These are phyloP conservation scores for Dicorynia guianensis DNA, from an alignment of 306 rosid species.

Conservation along the genomic window DNA sequence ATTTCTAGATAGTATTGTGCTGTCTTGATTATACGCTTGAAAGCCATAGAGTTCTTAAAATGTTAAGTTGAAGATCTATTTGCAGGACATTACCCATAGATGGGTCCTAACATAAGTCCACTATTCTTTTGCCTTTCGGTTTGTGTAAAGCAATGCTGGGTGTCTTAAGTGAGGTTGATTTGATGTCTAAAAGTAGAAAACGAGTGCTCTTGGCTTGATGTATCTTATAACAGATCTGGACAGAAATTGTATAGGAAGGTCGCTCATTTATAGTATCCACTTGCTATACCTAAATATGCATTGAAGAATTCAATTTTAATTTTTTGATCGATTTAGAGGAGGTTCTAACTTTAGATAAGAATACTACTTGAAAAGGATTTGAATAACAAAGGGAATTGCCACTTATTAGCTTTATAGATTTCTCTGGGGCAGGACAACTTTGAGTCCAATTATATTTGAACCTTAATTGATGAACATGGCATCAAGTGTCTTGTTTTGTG, in stretches of 20 bases:
- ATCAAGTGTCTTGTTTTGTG: not conserved
- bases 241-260: conserved; percentile 10
- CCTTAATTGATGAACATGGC: conserved; percentile 2
- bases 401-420: conserved; percentile 6
- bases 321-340: not conserved
- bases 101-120: conserved; percentile 13
- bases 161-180: conserved; percentile 20
- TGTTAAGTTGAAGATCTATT: conserved; percentile 9
- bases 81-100: conserved; percentile 19
- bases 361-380: conserved; percentile 24
- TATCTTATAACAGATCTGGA: conserved; percentile 44
- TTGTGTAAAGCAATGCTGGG: conserved; percentile 22
- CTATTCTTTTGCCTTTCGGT: conserved; percentile 9
- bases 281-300: not conserved
- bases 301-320: not conserved
- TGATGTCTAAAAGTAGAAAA: conserved; percentile 16
- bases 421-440: not conserved
- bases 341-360: not conserved
- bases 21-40: conserved; percentile 39
- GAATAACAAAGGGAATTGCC: not conserved
- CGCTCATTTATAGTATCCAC: not conserved
- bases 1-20: conserved; percentile 26
- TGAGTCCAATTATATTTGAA: conserved; percentile 21
- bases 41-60: conserved; percentile 22
- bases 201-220: conserved; percentile 18